phyloP scores from a whole-genome alignment of 1,284 basidiomycete genomes.

The Marasmius fiardii region DNA sequence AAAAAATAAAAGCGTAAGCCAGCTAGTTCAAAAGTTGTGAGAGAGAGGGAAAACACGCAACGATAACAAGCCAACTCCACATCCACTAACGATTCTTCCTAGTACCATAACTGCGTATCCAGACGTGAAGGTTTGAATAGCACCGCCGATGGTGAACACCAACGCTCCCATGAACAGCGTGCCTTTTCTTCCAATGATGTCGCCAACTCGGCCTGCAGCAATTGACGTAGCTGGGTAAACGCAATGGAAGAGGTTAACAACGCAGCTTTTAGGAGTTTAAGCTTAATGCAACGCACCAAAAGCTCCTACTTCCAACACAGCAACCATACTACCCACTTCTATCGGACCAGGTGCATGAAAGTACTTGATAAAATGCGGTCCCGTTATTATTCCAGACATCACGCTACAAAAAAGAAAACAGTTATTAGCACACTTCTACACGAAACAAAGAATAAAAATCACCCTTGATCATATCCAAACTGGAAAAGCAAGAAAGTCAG shows the following conservation, averaged over 20 bases:
- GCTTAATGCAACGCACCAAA: constrained; percentile 54
- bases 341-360: constrained; percentile 77
- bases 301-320: constrained; percentile 89
- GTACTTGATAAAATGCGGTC: constrained; percentile 83
- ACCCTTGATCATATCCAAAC: constrained; percentile 97
- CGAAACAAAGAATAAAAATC: too few relatives aligned
- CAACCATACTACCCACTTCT: constrained; percentile 85
- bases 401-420: constrained; percentile 44
- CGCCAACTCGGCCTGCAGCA: constrained; percentile 87
- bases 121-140: constrained; percentile 83
- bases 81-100: constrained; percentile 88
- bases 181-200: constrained; percentile 83
- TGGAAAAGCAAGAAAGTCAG: constrained; percentile 23
- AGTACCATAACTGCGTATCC: constrained; percentile 87
- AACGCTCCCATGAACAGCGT: constrained; percentile 87
- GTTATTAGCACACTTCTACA: background rate
- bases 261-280: too few relatives aligned
- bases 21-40: background rate
- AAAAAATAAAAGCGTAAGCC: background rate
- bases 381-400: constrained; percentile 93
- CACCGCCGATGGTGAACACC: constrained; percentile 87
- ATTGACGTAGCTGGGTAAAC: constrained; percentile 75
- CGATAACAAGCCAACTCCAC: constrained; percentile 92
- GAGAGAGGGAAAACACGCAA: constrained; percentile 37
- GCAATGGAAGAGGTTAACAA: background rate